Evolutionary conservation across 495 filamentous ascomycete species (phyloP), one percentile per base, ranked within the genome.

Genomic region (Aspergillus funiculosus): DNA sequence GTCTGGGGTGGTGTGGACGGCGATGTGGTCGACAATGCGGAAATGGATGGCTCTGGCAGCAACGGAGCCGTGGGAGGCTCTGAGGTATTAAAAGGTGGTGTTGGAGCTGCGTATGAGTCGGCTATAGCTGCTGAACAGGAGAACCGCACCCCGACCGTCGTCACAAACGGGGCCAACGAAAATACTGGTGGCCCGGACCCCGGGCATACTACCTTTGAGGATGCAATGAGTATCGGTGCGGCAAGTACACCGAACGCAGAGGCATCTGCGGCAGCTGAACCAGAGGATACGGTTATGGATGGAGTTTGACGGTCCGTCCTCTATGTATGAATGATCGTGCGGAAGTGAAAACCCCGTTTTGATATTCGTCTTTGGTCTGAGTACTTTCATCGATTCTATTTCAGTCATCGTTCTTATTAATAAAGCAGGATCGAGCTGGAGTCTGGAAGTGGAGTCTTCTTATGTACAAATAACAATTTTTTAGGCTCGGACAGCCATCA

Each of bases 1-100:
- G 60, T 69, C 6, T 73, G 70, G 70, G 66, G 70, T 14, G 64
- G 63, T n/a, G 53, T 68, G 15, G 64, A 71, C 25, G 63, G 63
- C 21, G 57, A 70, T 28, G 55, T 70, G 17, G 61, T 70, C 26
- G 53, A 50, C 10, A 66, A 64, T 29, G 50, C 57, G 1, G 60
- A 61, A 25, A 38, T 61, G 13, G 58, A 64, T 32, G 61, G 51
- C 17, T 39, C 58, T 17, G 58, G 57, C 5, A 51, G 55, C n/a
- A n/a, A n/a, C 32, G 61, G 60, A 8, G 62, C 50, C 15, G 63
- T 71, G 14, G 63, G 64, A 11, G 63, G 66, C 31, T 54, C 68
- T 0, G 66, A 68, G 8, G 61, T 66, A 4, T 27, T 68, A 9
- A 63, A 67, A 41, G 61, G 54, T 28, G 68, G 63, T 15, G 62